Evolutionary conservation across 1,139 yeast genomes (phyloP), one percentile per base, ranked within the genome.

Genomic region (Hemisphaericaspora xylofermentans): DNA sequence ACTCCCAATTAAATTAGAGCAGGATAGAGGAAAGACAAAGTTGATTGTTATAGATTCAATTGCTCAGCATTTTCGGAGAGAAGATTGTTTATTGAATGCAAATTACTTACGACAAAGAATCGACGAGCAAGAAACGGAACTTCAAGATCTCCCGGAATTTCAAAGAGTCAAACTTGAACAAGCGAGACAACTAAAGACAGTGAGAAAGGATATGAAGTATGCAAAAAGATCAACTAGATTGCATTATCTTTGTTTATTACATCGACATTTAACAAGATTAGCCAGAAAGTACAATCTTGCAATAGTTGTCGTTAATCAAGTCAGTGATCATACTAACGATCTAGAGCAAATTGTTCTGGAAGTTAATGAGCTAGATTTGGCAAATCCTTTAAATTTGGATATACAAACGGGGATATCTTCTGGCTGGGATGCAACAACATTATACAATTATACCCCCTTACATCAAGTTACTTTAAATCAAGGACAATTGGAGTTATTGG

Each of bases 61-160:
- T n/a, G 88, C 96, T 0, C 94, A 88, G 48, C 96, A 88, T 57
- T 66, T 84, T 39, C 65, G 96, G 43, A 80, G 84, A 2, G 94
- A 85, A 50, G 70, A 81, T 33, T 66, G 68, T 6, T 59, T 68
- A 6, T 57, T 63, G 38, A 66, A 58, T 45, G 49, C 61, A 2
- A 48, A 54, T 3, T 65, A 58, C 43, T 50, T 71, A 8, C 52
- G 52, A 32, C 53, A 57, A 10, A 46, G 44, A 34, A 44, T 68
- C 3, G 41, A 45, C 5, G 44, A 45, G 24, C 70, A 64, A 43
- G 65, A 62, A 30, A 46, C 40, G 1, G 42, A 47, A 24, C 36
- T 63, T 10, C 36, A 39, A 7, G 48, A 52, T 6, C 46, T 49
- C n/a, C 47, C 49, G 13, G 49, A 47, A 4, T 61, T 53, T 35